These are phyloP conservation scores for Kazachstania bromeliacearum DNA, from an alignment of 805 yeast genomes.

Conservation along the genomic window DNA sequence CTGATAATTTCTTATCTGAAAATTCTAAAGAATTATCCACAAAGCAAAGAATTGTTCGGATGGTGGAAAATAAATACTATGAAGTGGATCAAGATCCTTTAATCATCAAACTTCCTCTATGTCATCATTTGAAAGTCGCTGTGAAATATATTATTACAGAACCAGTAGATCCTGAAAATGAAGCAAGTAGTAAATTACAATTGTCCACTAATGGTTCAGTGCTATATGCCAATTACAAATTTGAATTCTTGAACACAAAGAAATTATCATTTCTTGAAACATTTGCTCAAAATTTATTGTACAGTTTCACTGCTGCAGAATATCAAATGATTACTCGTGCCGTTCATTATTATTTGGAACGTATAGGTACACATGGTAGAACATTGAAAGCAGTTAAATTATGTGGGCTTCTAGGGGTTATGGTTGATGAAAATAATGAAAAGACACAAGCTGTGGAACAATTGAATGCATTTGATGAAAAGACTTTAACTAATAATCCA, in stretches of 20 bases:
- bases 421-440: slow-evolving; percentile 3
- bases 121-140: slow-evolving; percentile 31
- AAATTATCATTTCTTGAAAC: slow-evolving; percentile 8
- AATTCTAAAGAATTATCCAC: slow-evolving; percentile 6
- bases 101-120: slow-evolving; percentile 38
- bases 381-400: slow-evolving; percentile 44
- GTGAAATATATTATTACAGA: slow-evolving; percentile 20
- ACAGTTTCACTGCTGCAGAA: slow-evolving; percentile 7
- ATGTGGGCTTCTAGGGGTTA: slow-evolving; percentile 53
- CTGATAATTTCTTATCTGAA: slow-evolving; percentile 15
- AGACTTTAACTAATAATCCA: neutral
- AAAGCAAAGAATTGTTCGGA: slow-evolving; percentile 42
- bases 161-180: slow-evolving; percentile 6
- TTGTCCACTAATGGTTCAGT: slow-evolving; percentile 6
- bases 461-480: neutral
- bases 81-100: slow-evolving; percentile 45
- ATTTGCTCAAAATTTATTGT: slow-evolving; percentile 5
- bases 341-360: slow-evolving; percentile 18
- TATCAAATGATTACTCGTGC: slow-evolving; percentile 8
- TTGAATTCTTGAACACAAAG: slow-evolving; percentile 7
- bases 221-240: slow-evolving; percentile 9
- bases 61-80: slow-evolving; percentile 46
- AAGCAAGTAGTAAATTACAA: slow-evolving; percentile 3
- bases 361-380: slow-evolving; percentile 35
- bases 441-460: neutral